Percentiles rank a stretch among this genome's conserved stretches.
These are phyloP conservation scores for Fusarium palustre DNA, from an alignment of 2,329 filamentous ascomycete genomes.

Conservation along the genomic window DNA sequence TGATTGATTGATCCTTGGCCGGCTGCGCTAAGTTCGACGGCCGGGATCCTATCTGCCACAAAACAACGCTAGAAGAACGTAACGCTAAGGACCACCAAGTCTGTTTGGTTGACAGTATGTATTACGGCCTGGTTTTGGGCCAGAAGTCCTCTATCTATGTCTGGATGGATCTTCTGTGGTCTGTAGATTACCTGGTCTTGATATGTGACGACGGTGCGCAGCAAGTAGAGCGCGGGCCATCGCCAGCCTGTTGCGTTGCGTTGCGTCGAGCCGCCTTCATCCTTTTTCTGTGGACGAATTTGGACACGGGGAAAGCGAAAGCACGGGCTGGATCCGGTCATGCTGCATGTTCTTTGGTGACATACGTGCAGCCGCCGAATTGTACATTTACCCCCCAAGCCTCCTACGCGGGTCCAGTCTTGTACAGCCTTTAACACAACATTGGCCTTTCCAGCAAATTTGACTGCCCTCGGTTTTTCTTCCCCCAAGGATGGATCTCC, in stretches of 20 bases:
- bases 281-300: slow-evolving; percentile 25
- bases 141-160: slow-evolving; percentile 29
- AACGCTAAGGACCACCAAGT: slow-evolving; percentile 31
- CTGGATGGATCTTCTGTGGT: slow-evolving; percentile 4
- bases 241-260: slow-evolving; percentile 23
- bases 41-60: slow-evolving; percentile 28
- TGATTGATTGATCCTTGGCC: slow-evolving; percentile 27
- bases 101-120: slow-evolving; percentile 24
- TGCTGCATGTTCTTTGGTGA: slow-evolving; percentile 17
- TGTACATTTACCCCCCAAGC: slow-evolving; percentile 37
- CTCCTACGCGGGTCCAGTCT: slow-evolving; percentile 16
- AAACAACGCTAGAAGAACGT: slow-evolving; percentile 1
- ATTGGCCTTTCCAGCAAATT: slow-evolving; percentile 25
- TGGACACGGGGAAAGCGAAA: slow-evolving; percentile 35
- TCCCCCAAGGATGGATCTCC: slow-evolving; percentile 42
- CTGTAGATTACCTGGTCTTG: slow-evolving; percentile 22
- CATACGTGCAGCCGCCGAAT: slow-evolving; percentile 29
- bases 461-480: slow-evolving; percentile 19
- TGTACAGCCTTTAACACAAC: slow-evolving; percentile 8
- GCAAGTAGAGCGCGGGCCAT: slow-evolving; percentile 29
- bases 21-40: slow-evolving; percentile 40
- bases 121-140: slow-evolving; percentile 30
- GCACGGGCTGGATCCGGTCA: slow-evolving; percentile 38
- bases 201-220: slow-evolving; percentile 36
- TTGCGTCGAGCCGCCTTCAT: slow-evolving; percentile 36